phyloP scores from a whole-genome alignment of 495 filamentous ascomycete species.

The Parachaetomium inaequale region DNA sequence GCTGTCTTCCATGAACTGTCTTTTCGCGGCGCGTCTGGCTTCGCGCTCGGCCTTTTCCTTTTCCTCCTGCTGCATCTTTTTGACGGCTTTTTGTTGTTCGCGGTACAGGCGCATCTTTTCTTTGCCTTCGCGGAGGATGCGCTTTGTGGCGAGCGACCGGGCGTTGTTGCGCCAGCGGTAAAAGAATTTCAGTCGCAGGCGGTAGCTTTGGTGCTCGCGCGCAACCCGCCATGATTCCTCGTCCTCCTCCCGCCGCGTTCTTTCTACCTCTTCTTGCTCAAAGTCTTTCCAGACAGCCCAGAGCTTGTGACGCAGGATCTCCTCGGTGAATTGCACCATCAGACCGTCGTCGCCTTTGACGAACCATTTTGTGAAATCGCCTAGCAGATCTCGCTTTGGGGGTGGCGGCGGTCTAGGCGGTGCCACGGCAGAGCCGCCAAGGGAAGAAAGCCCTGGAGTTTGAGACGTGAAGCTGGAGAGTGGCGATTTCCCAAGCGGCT shows the following conservation, averaged over 20 bases:
- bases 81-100: constrained; percentile 24
- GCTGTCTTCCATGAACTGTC: constrained; percentile 23
- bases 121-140: constrained; percentile 37
- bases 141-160: constrained; percentile 26
- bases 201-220: constrained; percentile 38
- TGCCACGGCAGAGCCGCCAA: background rate
- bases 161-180: constrained; percentile 46
- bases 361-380: constrained; percentile 45
- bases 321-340: constrained; percentile 37
- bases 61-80: constrained; percentile 34
- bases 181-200: constrained; percentile 46
- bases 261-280: constrained; percentile 35
- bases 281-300: constrained; percentile 31
- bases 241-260: constrained; percentile 40
- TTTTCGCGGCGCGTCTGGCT: constrained; percentile 26
- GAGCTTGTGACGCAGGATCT: constrained; percentile 38
- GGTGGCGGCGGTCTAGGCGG: background rate
- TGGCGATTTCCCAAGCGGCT: background rate
- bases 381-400: constrained; percentile 33
- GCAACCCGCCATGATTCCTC: constrained; percentile 38
- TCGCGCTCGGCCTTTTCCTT: constrained; percentile 29
- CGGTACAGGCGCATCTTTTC: constrained; percentile 31
- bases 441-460: background rate
- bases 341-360: constrained; percentile 44
- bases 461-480: background rate